Evolutionary conservation across 2,329 filamentous ascomycete species (phyloP), one percentile per base, ranked within the genome.

Genomic region (Fusarium sp.): DNA sequence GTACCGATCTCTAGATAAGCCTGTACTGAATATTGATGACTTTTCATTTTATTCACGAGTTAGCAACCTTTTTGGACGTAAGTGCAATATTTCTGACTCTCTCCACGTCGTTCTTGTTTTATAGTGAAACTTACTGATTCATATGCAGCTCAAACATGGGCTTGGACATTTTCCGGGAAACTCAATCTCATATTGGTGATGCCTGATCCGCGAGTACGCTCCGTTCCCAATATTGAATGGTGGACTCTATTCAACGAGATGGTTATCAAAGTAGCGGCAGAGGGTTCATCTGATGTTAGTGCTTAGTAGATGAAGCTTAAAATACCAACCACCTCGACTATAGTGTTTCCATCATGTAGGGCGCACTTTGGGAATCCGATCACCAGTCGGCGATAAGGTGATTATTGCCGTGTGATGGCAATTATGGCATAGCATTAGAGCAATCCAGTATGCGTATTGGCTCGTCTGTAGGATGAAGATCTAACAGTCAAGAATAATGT

Each of bases 1-100:
- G 7, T 58, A 66, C 18, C 38, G 63, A 15, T 39, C 24, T 24
- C 26, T 12, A 6, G 35, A 30, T 3, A 17, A 0, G 4, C 42
- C 50, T 17, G 15, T 44, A 6, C 8, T 66, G 6, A 44, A 57
- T 0, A 45, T 66, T 42, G 50, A 58, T 6, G 64, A 66, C 8
- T 66, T 66, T 50, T 44, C 42, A 2, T 66, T 66, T 6, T 66
- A 58, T 39, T 57, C 64, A 9, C 12, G 61, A n/a, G 60, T 66
- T 11, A 67, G 62, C 32, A 59, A 58, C 32, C 41, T 42, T 18
- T 67, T 67, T 22, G 64, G 61, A 0, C 61, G 61, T 59, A 45
- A 58, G 64, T 66, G 4, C 10, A 35, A n/a, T 2, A 3, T 7
- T 32, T 5, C 7, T 35, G 2, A 8, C 13, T 9, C n/a, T 5